Base-by-base conservation (phyloP, 345 rosid species). In the Eucalyptus paniculata region DNA sequence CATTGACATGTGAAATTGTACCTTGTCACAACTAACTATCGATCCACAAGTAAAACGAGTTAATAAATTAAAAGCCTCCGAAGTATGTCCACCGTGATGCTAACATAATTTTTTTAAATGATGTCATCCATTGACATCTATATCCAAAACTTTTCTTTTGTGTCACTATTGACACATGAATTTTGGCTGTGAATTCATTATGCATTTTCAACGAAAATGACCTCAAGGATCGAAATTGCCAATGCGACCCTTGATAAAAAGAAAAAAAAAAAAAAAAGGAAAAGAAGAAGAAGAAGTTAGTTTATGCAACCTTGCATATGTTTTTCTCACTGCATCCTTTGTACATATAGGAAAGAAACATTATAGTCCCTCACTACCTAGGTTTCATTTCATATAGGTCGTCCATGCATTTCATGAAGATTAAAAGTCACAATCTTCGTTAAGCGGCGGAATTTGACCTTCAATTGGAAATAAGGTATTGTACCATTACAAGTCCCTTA, bases 201-300 rank as follows among this genome's bases (percentile, higher is more conserved):
- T 56, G 28, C 3, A 23, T 56, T 56, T 56, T 23, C 12, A 56
- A 56, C 2, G 12, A 56, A 56, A 56, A 56, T 21, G 26, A 56
- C 60, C 60, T 56, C 28, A 56, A 24, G 60, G 12, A 56, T 56
- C 12, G 28, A 23, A 56, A 56, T 56, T 8, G 60, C 60, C 28
- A 23, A 56, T 56, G 60, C 0, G 5, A 56, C 60, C 60, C 60
- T 23, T 56, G 62, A 56, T 54, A 2, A 21, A 21, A 19, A 53
- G 1, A 18, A 3, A 19, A 19, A 19, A 19, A 6, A 6, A 2
- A 4, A 0, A 53, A 3, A 8, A n/a, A n/a, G n/a, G n/a, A n/a
- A n/a, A n/a, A n/a, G n/a, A n/a, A n/a, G n/a, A n/a, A 47, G 6
- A 50, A 17, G 21, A 54, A 21, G 62, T 21, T 24, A 56, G 28